Base-by-base conservation (phyloP, 345 rosid species). In the Ceriops decandra region DNA sequence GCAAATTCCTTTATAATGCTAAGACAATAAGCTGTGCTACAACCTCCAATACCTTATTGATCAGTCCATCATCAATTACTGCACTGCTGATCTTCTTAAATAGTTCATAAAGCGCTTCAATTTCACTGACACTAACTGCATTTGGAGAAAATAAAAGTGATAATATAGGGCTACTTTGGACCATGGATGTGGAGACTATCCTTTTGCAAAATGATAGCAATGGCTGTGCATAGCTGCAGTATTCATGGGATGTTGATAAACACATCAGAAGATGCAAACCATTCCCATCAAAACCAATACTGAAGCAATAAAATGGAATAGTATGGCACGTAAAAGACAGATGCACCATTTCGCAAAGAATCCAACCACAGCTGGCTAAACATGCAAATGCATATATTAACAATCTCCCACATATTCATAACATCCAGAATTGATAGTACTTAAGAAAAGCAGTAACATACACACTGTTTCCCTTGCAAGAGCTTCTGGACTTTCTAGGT, bases 61-160 rank as follows among this genome's bases (percentile, higher is more conserved):
- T 74, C 65, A 74, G 60, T 30, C 77, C 77, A 15, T 74, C 73
- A 31, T 74, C 77, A 32, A 74, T 68, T 26, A 74, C 77, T 9
- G 77, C 72, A 63, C 77, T 68, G 59, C 77, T 74, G 52, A 68
- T 74, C 68, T 69, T 74, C 77, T 74, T 74, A 68, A 62, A 74
- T 38, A 74, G 52, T 69, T 74, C 77, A 63, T 68, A 74, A 35
- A 74, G 63, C 0, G 77, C 77, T 63, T 74, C 77, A 30, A 74
- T 69, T 68, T 74, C 73, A 64, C 77, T 74, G 22, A 74, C 77
- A 68, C 73, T 68, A 59, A 74, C 77, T 74, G 74, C 74, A 64
- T 11, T 20, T 36, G 35, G 52, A 66, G 52, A 70, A 46, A 70
- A 36, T 36, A 62, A 52, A 59, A 22, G 57, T 36, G 27, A 49